Percentiles rank a stretch among this genome's conserved stretches.
These are phyloP conservation scores for Prototheca wickerhamii DNA, from an alignment of 163 green algal species.

Conservation along the genomic window DNA sequence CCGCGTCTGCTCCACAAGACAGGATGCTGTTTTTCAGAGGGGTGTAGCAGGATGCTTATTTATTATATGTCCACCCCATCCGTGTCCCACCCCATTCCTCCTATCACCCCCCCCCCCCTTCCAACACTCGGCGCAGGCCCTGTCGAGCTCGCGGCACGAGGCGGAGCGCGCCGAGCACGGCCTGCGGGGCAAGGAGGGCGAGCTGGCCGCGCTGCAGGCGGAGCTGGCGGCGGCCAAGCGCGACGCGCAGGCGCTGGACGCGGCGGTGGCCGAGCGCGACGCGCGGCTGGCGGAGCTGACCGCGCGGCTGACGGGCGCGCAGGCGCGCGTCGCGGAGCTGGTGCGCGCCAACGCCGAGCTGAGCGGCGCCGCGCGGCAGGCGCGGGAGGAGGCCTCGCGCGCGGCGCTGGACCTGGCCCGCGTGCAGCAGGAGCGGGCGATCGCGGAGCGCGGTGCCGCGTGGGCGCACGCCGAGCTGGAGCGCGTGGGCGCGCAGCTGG, in stretches of 20 bases:
- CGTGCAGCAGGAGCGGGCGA: conserved; percentile 30
- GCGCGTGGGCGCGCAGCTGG: conserved; percentile 13
- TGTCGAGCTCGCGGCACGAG: conserved; percentile 15
- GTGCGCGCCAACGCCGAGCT: conserved; percentile 14
- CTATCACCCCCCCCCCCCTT: too few species aligned
- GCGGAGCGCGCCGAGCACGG: conserved; percentile 9
- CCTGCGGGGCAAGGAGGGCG: conserved; percentile 16
- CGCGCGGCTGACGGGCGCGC: conserved; percentile 30
- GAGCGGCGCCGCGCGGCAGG: conserved; percentile 20
- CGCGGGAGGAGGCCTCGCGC: conserved; percentile 8
- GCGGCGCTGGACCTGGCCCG: conserved; percentile 1
- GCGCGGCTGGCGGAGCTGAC: conserved; percentile 38
- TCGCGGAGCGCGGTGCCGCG: conserved; percentile 28
- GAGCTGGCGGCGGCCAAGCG: conserved; percentile 7
- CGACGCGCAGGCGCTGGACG: conserved; percentile 25
- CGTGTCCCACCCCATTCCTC: too few species aligned
- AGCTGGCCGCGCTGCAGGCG: neutral
- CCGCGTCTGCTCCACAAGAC: too few species aligned
- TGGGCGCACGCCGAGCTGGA: conserved; percentile 42
- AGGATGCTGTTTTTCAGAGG: too few species aligned
- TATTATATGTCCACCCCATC: too few species aligned
- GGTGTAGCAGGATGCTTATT: too few species aligned
- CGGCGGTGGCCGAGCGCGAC: conserved; percentile 29
- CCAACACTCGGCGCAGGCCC: too few species aligned
- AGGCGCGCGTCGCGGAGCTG: conserved; percentile 38